Evolutionary conservation across 768 basidiomycete species (phyloP), one percentile per base, ranked within the genome.

Genomic region (Nevesoporus exiguus): DNA sequence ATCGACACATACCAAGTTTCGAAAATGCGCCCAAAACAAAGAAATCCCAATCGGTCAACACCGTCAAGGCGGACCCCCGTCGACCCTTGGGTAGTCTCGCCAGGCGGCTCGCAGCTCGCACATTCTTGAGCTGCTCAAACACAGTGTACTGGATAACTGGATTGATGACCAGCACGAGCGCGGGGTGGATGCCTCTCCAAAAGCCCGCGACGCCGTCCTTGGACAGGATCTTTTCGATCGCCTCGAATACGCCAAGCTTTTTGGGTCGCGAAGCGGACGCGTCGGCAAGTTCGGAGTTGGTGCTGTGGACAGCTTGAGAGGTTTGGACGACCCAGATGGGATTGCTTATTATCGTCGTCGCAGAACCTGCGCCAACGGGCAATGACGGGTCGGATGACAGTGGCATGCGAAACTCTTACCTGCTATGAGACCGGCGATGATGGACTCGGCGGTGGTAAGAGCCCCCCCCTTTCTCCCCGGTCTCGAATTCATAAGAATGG

Each of bases 261-360:
- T 74, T 79, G 44, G 73, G 66, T 56, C 82, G 83, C 65, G 66
- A 54, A 11, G 69, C 59, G 36, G 72, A 61, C 9, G 69, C 36
- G 40, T 74, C 72, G 7, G 69, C 36, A n/a, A 58, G 47, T 11
- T 56, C 37, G 34, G 60, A 27, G 47, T 77, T 66, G 70, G 83
- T 70, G 31, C 81, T 83, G 47, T 77, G 80, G 30, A 88, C 86
- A 9, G 89, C 86, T 68, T 96, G 93, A 8, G 87, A 86, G 6
- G 93, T 93, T 68, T 98, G 94, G 21, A 98, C 78, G 45, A 97
- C 93, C 97, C 97, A 99, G 56, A 98, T 88, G 3, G 96, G 96
- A 71, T 98, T 98, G 68, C 85, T 89, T 58, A 91, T 79, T 58
- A 96, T 71, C 4, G 93, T 89, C 3, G 96, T 97, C 11, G 89